Evolutionary conservation across 768 basidiomycete genomes (phyloP), one percentile per base, ranked within the genome.

Genomic region (Pulveroboletus sp.): DNA sequence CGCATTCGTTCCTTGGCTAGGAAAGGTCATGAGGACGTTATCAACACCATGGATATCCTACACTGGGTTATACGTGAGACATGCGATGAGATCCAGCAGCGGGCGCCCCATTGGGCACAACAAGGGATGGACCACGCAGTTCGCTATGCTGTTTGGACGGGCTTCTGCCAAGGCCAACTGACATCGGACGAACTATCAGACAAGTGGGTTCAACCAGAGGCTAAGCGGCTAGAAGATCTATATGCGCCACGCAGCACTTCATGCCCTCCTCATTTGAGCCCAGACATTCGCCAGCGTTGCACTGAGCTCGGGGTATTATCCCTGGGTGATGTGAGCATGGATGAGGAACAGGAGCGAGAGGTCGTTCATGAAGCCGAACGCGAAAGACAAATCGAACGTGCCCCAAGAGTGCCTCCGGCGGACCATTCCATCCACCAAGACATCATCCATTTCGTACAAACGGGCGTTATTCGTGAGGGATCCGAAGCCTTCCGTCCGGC

Each of bases 61-160:
- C 59, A 61, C 8, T 79, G 79, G 78, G 59, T 66, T 2, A 76
- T 79, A 59, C 55, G 50, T 0, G 70, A 76, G 50, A 77, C 78
- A 0, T 79, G 76, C 47, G 49, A 49, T 0, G 66, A 75, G 20
- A 72, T 79, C 24, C 59, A 70, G 26, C 68, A 62, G 8, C 62
- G 71, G 30, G 58, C 68, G 31, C 65, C 75, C 16, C 72, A 70
- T 29, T 79, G 76, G 76, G 70, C 61, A 20, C 65, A 72, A 31
- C 75, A 79, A 59, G 77, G 76, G 10, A 41, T 63, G 16, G 67
- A 76, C 34, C 69, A 73, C 36, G 14, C 57, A 22, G 53, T 52
- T 9, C 64, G 74, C 30, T 57, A 61, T 37, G 45, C 47, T 12
- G 50, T 47, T 29, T 66, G 64, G 64, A 45, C 51, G 1, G 35